Evolutionary conservation across 2,329 filamentous ascomycete genomes (phyloP).

Genomic region (Trichoderma cornu-damae): DNA sequence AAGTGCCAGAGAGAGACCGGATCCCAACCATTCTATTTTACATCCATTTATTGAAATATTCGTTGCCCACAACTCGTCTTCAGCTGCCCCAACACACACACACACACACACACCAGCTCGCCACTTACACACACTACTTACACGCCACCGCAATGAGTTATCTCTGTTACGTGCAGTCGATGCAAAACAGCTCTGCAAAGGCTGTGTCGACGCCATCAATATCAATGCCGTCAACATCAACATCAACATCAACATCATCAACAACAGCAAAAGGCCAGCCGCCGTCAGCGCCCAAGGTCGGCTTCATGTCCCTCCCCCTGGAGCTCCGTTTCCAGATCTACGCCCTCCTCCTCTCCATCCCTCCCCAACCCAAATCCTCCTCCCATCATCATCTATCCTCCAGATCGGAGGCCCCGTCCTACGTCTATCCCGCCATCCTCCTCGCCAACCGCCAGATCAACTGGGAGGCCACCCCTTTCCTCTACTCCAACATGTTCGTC

Average conservation of each 20-base stretch:
- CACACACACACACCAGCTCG: too few relatives aligned
- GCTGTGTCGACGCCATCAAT: not conserved
- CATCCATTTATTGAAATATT: too few relatives aligned
- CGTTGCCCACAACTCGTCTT: too few relatives aligned
- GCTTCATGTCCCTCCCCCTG: conserved; percentile 39
- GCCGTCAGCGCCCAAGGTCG: not conserved
- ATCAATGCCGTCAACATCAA: conserved; percentile 1
- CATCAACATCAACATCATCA: not conserved
- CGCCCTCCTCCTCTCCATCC: conserved; percentile 37
- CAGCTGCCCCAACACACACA: not conserved
- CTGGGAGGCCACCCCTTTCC: conserved; percentile 37
- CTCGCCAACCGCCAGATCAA: conserved; percentile 38
- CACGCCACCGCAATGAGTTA: not conserved
- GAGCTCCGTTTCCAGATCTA: conserved; percentile 47
- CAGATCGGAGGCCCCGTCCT: not conserved
- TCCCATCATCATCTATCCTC: conserved; percentile 24
- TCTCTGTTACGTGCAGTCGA: not conserved
- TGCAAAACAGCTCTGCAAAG: not conserved
- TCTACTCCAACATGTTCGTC: conserved; percentile 44
- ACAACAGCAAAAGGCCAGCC: not conserved
- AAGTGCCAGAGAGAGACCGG: too few relatives aligned
- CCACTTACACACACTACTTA: not conserved
- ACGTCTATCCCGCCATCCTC: conserved; percentile 38
- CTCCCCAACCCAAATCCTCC: conserved; percentile 25
- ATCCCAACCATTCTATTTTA: too few relatives aligned